phyloP scores from a whole-genome alignment of 495 filamentous ascomycete genomes.

The Aspergillus taichungensis region DNA sequence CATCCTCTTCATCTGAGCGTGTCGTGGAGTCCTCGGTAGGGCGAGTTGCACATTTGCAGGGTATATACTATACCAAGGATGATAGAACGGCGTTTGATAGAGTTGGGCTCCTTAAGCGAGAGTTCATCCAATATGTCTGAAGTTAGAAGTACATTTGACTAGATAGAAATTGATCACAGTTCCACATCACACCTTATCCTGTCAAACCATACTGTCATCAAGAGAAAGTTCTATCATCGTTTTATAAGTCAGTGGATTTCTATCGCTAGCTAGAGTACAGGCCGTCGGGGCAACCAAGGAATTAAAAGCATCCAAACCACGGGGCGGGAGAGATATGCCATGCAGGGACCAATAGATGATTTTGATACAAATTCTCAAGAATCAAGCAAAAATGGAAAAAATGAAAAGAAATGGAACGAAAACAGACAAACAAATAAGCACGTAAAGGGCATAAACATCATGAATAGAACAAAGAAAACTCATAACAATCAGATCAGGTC shows the following conservation, averaged over 20 bases:
- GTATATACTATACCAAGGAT: not conserved
- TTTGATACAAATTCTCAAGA: slow-evolving; percentile 5
- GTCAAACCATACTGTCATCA: not conserved
- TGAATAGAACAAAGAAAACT: not conserved
- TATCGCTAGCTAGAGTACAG: slow-evolving; percentile 13
- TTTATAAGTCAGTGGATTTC: slow-evolving; percentile 4
- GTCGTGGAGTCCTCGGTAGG: slow-evolving; percentile 17
- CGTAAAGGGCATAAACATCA: not conserved
- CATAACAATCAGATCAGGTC: not conserved
- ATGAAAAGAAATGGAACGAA: not conserved
- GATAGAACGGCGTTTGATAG: too few relatives aligned
- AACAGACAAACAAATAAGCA: slow-evolving; percentile 1
- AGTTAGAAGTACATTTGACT: too few relatives aligned
- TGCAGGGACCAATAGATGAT: not conserved
- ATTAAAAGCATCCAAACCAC: not conserved
- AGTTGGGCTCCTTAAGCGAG: too few relatives aligned
- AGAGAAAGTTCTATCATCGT: not conserved
- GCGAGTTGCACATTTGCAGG: not conserved
- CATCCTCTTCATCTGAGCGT: slow-evolving; percentile 34
- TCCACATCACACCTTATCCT: too few relatives aligned
- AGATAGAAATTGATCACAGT: too few relatives aligned
- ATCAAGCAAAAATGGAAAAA: slow-evolving; percentile 1
- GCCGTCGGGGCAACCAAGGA: slow-evolving; percentile 2
- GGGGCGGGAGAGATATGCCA: not conserved
- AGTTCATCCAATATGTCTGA: too few relatives aligned